These are phyloP conservation scores for Leccinum subrobustum DNA, from an alignment of 1,284 basidiomycete species.

Conservation along the genomic window DNA sequence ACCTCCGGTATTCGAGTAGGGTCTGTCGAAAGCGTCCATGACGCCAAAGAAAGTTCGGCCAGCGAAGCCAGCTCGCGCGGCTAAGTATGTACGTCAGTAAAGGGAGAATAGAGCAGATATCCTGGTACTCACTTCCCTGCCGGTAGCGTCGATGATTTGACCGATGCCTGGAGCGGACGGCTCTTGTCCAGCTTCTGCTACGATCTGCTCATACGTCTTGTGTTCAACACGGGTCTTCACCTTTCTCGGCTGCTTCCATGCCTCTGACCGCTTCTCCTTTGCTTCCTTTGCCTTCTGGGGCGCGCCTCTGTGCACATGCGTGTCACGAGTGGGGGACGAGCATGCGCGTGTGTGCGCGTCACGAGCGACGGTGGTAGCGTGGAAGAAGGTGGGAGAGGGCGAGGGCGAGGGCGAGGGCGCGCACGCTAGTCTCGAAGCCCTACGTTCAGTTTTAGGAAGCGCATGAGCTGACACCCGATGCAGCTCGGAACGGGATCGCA, in stretches of 20 bases:
- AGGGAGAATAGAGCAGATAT: background rate
- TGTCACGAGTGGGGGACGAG: too few species aligned
- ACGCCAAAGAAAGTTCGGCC: constrained; percentile 72
- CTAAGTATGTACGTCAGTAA: constrained; percentile 39
- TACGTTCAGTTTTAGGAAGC: too few species aligned
- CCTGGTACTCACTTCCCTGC: constrained; percentile 68
- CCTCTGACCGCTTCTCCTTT: constrained; percentile 63
- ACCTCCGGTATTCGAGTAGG: constrained; percentile 90
- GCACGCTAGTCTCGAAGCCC: too few species aligned
- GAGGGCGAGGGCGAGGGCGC: too few species aligned
- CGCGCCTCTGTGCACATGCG: too few species aligned
- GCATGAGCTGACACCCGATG: too few species aligned
- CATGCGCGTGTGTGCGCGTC: too few species aligned
- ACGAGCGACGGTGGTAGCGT: too few species aligned
- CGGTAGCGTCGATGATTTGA: constrained; percentile 91
- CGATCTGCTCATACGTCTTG: constrained; percentile 93
- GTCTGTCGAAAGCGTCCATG: constrained; percentile 85
- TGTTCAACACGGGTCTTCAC: constrained; percentile 84
- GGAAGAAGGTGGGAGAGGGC: too few species aligned
- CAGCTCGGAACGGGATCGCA: too few species aligned
- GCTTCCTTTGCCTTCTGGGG: constrained; percentile 46
- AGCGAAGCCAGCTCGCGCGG: constrained; percentile 81
- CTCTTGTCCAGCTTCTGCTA: constrained; percentile 78
- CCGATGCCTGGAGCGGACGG: constrained; percentile 61
- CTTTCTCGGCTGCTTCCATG: constrained; percentile 82